Base-by-base conservation (phyloP, 2,329 filamentous ascomycete species). In the Fusarium continuum region DNA sequence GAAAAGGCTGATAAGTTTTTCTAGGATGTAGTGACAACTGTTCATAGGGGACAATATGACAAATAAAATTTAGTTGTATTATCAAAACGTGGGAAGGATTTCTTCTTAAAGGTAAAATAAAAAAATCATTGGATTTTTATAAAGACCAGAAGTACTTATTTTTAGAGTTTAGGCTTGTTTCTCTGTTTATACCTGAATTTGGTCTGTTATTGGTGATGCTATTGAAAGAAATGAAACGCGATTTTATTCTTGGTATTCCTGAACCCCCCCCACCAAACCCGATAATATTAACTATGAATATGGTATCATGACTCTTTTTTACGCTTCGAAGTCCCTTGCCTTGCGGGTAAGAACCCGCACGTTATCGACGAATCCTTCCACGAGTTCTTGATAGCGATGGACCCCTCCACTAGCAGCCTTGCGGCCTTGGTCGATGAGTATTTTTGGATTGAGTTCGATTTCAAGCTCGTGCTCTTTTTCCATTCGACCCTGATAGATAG, bases 381-480 rank as follows among this genome's bases (percentile, higher is more conserved):
- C 85, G 13, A 94, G 76, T 39, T 87, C 83, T 50, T 85, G 81
- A 72, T 90, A 92, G 47, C 83, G 84, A 67, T 88, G 86, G 6
- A 80, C 78, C 51, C 82, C 78, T 3, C 79, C 78, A 6, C 74
- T 75, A 66, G 82, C 78, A 20, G 86, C 83, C 52, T 82, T 80
- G 29, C 79, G 78, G 7, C 89, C 89, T 64, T 93, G 89, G 10
- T 89, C 83, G 40, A 90, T 77, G 13, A 94, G 74, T n/a, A 83
- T 79, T 6, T 75, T 77, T 0, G 89, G 81, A n/a, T 86, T 81
- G 13, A 95, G 75, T 73, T 95, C 92, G 41, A 96, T 83, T 72
- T 96, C 92, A 7, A 95, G 82, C 76, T 96, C 92, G 71, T 94
- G 91, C 64, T 91, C 89, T 67, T 91, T 92, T 52, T 84, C 82